Conservation (phyloP, 2,329 filamentous ascomycete species). For the Mariannaea elegans region DNA sequence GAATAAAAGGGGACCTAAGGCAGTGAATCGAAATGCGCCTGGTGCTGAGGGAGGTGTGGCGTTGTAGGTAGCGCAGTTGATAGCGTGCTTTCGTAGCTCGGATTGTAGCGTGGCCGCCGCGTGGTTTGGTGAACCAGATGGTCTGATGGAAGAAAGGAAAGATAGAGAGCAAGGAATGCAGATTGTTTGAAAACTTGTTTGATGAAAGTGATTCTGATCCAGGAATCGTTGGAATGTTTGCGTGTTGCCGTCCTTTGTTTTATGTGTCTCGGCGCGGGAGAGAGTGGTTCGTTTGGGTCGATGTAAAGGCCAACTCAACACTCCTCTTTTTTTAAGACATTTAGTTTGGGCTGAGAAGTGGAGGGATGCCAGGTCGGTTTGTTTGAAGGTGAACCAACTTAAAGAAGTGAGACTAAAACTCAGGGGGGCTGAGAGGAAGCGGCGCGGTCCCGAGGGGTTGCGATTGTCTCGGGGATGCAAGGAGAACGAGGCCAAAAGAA, state of each 20-base stretch:
- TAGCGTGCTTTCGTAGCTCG: constrained; percentile 1
- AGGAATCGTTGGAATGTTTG: neutral
- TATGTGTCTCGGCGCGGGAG: constrained; percentile 7
- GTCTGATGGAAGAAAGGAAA: neutral
- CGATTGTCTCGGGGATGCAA: constrained; percentile 1
- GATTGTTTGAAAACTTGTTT: neutral
- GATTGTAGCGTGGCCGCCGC: constrained; percentile 15
- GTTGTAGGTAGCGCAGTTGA: neutral
- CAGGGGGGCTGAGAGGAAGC: neutral
- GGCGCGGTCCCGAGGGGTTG: constrained; percentile 10
- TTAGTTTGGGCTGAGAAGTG: neutral
- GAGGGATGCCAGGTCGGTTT: neutral
- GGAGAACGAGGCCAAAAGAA: neutral
- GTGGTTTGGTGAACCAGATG: constrained; percentile 19
- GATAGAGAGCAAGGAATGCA: neutral
- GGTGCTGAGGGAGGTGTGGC: neutral
- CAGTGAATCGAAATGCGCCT: neutral
- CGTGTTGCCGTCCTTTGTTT: neutral
- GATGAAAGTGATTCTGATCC: neutral
- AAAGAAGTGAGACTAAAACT: neutral
- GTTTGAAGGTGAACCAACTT: neutral
- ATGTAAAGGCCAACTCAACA: neutral
- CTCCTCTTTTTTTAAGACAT: neutral
- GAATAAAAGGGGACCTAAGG: neutral
- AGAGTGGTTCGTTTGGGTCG: neutral